Percentiles rank a stretch among this genome's conserved stretches.
These are phyloP conservation scores for Carnegiea gigantea DNA, from an alignment of 179 eudicot species.

Conservation along the genomic window DNA sequence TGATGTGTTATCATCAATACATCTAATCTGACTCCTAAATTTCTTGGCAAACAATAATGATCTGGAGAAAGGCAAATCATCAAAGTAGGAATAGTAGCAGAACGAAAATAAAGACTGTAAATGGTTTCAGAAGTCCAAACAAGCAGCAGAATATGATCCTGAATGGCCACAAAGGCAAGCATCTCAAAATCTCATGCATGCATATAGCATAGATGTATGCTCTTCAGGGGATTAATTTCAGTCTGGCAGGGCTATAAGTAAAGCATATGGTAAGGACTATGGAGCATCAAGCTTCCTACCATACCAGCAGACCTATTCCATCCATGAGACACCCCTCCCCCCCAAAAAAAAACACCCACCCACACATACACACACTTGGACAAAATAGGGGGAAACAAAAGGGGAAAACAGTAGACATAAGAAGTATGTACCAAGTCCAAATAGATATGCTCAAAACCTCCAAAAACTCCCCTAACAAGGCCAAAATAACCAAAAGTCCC, in stretches of 20 bases:
- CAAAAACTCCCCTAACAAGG: too few relatives aligned
- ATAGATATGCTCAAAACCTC: too few relatives aligned
- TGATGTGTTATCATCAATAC: too few relatives aligned
- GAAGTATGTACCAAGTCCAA: too few relatives aligned
- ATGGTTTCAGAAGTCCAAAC: not conserved
- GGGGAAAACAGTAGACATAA: too few relatives aligned
- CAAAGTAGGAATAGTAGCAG: not conserved
- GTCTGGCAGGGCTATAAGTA: not conserved
- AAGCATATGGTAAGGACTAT: not conserved
- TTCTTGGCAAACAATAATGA: not conserved
- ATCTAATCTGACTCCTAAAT: not conserved
- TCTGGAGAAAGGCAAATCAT: not conserved
- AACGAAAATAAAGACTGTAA: not conserved
- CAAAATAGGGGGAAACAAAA: too few relatives aligned
- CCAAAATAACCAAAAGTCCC: too few relatives aligned
- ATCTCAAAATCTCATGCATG: not conserved
- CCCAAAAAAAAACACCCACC: not conserved
- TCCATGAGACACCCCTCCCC: not conserved
- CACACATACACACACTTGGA: not conserved
- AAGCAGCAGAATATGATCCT: not conserved
- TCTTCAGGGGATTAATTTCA: not conserved
- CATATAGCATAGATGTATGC: not conserved
- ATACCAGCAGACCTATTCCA: not conserved
- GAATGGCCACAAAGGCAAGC: not conserved
- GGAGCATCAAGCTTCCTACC: not conserved